Evolutionary conservation across 768 basidiomycete genomes (phyloP).

Genomic region (Termitomyces sp.): DNA sequence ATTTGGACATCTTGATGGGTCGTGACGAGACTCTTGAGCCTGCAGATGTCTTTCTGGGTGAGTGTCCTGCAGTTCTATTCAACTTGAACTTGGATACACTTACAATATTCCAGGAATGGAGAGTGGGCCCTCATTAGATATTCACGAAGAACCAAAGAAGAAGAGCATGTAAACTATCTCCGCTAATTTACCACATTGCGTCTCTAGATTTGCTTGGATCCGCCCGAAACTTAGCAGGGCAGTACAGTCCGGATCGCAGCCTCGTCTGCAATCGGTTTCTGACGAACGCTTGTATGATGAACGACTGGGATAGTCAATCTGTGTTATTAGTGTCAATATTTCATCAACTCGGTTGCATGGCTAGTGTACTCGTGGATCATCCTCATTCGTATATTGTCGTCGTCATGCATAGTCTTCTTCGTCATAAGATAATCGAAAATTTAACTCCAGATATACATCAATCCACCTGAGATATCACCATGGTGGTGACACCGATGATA

Average conservation of each 20-base stretch:
- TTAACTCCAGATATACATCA: neutral
- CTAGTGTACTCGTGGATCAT: no score
- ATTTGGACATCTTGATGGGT: slow-evolving; percentile 91
- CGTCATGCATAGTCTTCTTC: neutral
- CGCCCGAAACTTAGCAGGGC: neutral
- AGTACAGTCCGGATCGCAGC: neutral
- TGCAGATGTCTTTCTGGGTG: slow-evolving; percentile 76
- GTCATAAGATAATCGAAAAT: neutral
- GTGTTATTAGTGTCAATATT: neutral
- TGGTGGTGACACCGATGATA: slow-evolving; percentile 13
- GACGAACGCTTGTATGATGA: no score
- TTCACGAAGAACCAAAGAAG: slow-evolving; percentile 67
- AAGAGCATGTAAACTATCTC: slow-evolving; percentile 37
- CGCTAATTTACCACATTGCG: slow-evolving; percentile 6
- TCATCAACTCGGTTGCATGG: neutral
- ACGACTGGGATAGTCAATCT: neutral
- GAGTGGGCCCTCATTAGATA: slow-evolving; percentile 40
- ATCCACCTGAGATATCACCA: slow-evolving; percentile 7
- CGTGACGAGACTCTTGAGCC: slow-evolving; percentile 81
- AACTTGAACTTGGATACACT: neutral
- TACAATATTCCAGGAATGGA: slow-evolving; percentile 44
- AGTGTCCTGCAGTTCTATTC: slow-evolving; percentile 15
- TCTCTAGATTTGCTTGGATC: neutral
- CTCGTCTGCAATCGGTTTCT: neutral
- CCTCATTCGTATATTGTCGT: no score